These are phyloP conservation scores for Rhinocladiella mackenziei DNA, from an alignment of 2,329 filamentous ascomycete genomes.

Conservation along the genomic window DNA sequence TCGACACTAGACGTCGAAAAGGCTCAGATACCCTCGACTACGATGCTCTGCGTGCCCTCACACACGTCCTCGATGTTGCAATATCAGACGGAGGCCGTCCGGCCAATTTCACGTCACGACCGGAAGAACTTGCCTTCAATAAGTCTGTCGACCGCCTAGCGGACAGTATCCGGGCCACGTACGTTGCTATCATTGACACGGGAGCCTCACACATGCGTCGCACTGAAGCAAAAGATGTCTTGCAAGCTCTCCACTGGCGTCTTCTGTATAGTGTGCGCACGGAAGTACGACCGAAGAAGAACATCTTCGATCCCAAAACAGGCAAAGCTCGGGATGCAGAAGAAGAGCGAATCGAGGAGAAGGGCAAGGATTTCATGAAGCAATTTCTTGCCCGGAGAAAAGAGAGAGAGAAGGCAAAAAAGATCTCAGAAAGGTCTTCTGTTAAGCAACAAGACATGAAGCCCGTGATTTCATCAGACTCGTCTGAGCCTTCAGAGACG, in stretches of 20 bases:
- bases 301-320: constrained; percentile 34
- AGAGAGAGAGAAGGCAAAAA: constrained; percentile 3
- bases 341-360: constrained; percentile 20
- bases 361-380: constrained; percentile 24
- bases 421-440: no score
- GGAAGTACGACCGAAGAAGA: constrained; percentile 52
- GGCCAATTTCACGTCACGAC: constrained; percentile 29
- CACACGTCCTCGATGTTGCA: constrained; percentile 68
- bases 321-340: constrained; percentile 17
- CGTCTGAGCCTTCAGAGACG: constrained; percentile 14
- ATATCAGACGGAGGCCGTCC: constrained; percentile 59
- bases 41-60: constrained; percentile 59
- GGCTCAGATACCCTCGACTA: constrained; percentile 52
- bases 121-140: constrained; percentile 59
- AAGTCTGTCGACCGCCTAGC: constrained; percentile 64
- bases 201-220: constrained; percentile 68
- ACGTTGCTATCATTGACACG: constrained; percentile 64
- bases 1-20: constrained; percentile 18
- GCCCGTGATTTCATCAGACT: constrained; percentile 1
- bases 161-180: constrained; percentile 53
- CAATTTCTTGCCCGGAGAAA: constrained; percentile 17
- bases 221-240: constrained; percentile 70
- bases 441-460: no score
- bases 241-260: constrained; percentile 72
- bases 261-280: constrained; percentile 68